Percentiles rank a stretch among this genome's conserved stretches.
These are phyloP conservation scores for Quercus phellos DNA, from an alignment of 331 rosid species.

Conservation along the genomic window DNA sequence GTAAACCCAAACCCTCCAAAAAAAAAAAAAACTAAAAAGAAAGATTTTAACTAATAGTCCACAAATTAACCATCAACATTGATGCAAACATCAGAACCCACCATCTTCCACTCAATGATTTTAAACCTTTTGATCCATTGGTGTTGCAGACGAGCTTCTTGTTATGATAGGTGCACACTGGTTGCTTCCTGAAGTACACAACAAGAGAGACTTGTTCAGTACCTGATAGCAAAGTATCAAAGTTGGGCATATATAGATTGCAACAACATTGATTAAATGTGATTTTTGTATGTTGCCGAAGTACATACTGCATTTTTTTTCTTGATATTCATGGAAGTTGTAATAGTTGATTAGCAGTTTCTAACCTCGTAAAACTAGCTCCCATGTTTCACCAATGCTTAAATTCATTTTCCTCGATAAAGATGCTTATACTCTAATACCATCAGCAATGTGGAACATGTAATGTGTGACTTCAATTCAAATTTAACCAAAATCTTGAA, in stretches of 20 bases:
- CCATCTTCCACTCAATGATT: conserved; percentile 41
- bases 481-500: too few relatives aligned
- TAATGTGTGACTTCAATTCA: too few relatives aligned
- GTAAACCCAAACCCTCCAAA: not conserved
- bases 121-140: conserved; percentile 41
- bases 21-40: not conserved
- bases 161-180: conserved; percentile 64
- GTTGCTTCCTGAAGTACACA: conserved; percentile 46
- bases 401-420: too few relatives aligned
- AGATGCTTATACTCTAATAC: too few relatives aligned
- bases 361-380: too few relatives aligned
- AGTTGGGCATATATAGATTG: too few relatives aligned
- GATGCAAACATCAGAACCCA: conserved; percentile 23
- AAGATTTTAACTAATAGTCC: conserved; percentile 7
- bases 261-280: not conserved
- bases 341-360: too few relatives aligned
- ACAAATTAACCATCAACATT: conserved; percentile 22
- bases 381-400: too few relatives aligned
- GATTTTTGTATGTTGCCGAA: too few relatives aligned
- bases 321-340: too few relatives aligned
- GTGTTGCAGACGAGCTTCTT: conserved; percentile 50
- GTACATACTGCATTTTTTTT: too few relatives aligned
- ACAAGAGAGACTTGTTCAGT: not conserved
- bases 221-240: not conserved
- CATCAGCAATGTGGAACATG: too few relatives aligned